These are phyloP conservation scores for Leishmania guyanensis DNA, from an alignment of 208 protist genomes.

Conservation along the genomic window DNA sequence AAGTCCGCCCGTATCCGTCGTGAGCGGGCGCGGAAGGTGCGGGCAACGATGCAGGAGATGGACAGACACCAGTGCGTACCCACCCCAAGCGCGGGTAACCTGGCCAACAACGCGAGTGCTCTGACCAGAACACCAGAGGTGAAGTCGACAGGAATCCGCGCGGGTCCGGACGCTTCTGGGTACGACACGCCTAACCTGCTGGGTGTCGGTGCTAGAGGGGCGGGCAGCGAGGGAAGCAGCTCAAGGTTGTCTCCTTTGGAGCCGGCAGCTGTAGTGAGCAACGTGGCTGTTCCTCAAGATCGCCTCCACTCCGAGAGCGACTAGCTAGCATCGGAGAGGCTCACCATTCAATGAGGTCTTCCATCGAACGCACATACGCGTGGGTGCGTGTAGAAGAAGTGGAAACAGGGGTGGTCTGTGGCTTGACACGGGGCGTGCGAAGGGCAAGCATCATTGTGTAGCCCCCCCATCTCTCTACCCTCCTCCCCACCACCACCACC, in stretches of 20 bases:
- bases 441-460: background rate
- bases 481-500: too few species aligned
- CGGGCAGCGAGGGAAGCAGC: background rate
- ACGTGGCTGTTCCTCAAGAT: constrained; percentile 28
- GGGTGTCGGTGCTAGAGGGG: background rate
- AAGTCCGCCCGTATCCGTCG: constrained; percentile 38
- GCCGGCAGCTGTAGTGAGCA: constrained; percentile 34
- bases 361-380: background rate
- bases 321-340: background rate
- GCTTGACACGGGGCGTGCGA: background rate
- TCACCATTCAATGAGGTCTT: background rate
- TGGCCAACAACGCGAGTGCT: background rate
- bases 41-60: constrained; percentile 14
- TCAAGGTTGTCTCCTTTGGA: background rate
- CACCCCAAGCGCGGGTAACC: background rate
- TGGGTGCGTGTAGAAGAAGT: background rate
- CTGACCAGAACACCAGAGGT: background rate
- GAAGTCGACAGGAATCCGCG: background rate
- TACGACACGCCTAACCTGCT: background rate
- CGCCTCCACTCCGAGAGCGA: constrained; percentile 41
- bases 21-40: constrained; percentile 28
- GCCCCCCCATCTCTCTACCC: background rate
- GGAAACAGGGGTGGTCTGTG: background rate
- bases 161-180: background rate
- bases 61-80: background rate